Base-by-base conservation (phyloP, 2,329 filamentous ascomycete genomes). In the Calonectria fujianensis region DNA sequence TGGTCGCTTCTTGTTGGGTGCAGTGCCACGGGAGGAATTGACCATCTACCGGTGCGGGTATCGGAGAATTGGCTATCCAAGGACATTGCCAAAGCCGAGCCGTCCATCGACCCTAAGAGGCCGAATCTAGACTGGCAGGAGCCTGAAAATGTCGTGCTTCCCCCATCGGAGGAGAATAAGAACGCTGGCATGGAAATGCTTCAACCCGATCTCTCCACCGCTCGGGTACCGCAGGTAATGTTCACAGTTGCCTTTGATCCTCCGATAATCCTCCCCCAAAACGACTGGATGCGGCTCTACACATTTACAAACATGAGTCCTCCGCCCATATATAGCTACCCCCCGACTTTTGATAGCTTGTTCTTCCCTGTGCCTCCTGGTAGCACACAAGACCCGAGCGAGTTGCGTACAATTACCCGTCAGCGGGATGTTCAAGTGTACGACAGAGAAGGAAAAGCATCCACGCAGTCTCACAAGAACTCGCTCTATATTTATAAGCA, bases 221-320 rank as follows among this genome's bases (percentile, higher is more conserved):
- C 88, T 1, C 91, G 91, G 75, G 87, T 94, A 6, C 93, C 94
- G 5, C 91, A 95, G 68, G 92, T 95, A 74, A 91, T 93, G 77
- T 97, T 97, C 83, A 90, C 93, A 54, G 94, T 94, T 3, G 91
- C 90, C 14, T 93, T 97, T 68, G 91, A 95, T 71, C 95, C 95
- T 2, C 94, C 95, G 0, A 85, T 97, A 13, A 89, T 93, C 16
- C 88, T 97, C 6, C 93, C 95, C 0, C 90, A 92, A 59, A 87
- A 87, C 45, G 89, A 93, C 24, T 93, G 93, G 80, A 87, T 90
- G 73, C 89, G 92, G 32, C 88, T 96, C 9, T 89, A 93, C 75
- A 88, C 90, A 69, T 87, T 89, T 3, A 89, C 92, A 10, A 90
- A 90, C 3, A 83, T 87, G 27, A 85, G 85, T 54, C 82, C 86